Evolutionary conservation across 371 early-diverging fungal genomes (phyloP).

Genomic region (Syncephalis fuscata): DNA sequence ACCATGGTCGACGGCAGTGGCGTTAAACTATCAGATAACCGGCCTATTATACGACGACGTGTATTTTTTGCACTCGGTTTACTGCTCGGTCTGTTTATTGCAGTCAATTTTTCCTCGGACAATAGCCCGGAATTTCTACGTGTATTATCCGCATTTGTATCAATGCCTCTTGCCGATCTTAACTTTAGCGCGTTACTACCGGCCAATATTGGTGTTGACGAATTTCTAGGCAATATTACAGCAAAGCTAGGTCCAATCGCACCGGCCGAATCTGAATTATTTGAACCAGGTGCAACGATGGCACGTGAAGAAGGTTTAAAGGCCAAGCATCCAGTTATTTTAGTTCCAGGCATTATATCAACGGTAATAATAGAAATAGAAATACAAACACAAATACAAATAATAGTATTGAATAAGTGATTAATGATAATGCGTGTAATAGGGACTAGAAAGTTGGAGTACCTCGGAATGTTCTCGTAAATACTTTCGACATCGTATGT

Average conservation of each 20-base stretch:
- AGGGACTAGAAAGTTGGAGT: conserved; percentile 81
- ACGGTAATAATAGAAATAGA: conserved; percentile 19
- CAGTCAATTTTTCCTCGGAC: conserved; percentile 16
- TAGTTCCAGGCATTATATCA: conserved; percentile 87
- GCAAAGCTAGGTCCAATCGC: conserved; percentile 18
- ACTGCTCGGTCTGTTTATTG: conserved; percentile 23
- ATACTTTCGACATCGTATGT: conserved; percentile 80
- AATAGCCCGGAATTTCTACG: conserved; percentile 11
- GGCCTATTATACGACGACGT: conserved; percentile 12
- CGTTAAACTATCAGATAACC: too few species aligned
- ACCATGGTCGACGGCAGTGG: conserved; percentile 6
- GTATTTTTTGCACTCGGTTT: conserved; percentile 30
- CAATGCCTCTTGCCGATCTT: conserved; percentile 27
- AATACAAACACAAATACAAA: not conserved
- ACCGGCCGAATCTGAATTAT: conserved; percentile 1
- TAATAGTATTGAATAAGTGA: not conserved
- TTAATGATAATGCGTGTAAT: not conserved
- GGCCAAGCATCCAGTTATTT: conserved; percentile 53
- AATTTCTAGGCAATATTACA: conserved; percentile 42
- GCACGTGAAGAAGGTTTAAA: conserved; percentile 15
- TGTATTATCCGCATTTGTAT: conserved; percentile 14
- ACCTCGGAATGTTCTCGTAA: conserved; percentile 50
- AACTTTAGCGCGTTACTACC: conserved; percentile 44
- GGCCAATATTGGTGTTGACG: conserved; percentile 47
- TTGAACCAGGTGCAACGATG: conserved; percentile 9